Base-by-base conservation (phyloP, 2,329 filamentous ascomycete genomes). In the Dactylonectria estremocensis region DNA sequence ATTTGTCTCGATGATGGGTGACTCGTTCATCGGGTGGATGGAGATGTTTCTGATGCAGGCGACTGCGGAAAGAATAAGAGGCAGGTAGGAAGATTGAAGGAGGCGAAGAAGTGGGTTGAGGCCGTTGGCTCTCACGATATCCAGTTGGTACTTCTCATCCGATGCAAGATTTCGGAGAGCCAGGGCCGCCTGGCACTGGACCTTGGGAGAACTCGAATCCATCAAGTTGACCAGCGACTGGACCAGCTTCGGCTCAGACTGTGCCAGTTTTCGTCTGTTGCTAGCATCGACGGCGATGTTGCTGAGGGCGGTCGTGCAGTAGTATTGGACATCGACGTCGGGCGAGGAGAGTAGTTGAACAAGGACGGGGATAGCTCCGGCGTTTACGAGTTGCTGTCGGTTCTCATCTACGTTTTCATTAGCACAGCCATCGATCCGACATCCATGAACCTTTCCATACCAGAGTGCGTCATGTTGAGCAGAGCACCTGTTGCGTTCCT, bases 21-120 rank as follows among this genome's bases (percentile, higher is more conserved):
- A 98, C 83, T 99, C 96, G 82, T 99, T 99, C 78, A 95, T 87
- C 18, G 96, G 96, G 79, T 99, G 96, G 73, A 99, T 99, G 64
- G 95, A 98, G 73, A 99, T 99, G 81, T 99, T 99, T 76, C 96
- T 93, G 80, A 99, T 99, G 79, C 96, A 99, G 56, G 96, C 96
- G 71, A 99, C 96, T 52, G 96, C 96, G 20, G 95, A 98, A 45
- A 98, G 90, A 67, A 98, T 98, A 61, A 99, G 89, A 13, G 96
- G 96, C 10, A 98, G 90, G 76, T 98, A 98, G 13, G 95, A 97
- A 1, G 95, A 98, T 81, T 98, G 95, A 20, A 99, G 88, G 18
- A 99, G 91, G 71, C 94, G 92, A 61, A 98, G 89, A 52, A 99
- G 89, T 35, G 95, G 94, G 53, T 90, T 89, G 18, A 99, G 89